Evolutionary conservation across 176 grass and related monocot species (phyloP), one percentile per base, ranked within the genome.

Genomic region (Paspalum notatum): DNA sequence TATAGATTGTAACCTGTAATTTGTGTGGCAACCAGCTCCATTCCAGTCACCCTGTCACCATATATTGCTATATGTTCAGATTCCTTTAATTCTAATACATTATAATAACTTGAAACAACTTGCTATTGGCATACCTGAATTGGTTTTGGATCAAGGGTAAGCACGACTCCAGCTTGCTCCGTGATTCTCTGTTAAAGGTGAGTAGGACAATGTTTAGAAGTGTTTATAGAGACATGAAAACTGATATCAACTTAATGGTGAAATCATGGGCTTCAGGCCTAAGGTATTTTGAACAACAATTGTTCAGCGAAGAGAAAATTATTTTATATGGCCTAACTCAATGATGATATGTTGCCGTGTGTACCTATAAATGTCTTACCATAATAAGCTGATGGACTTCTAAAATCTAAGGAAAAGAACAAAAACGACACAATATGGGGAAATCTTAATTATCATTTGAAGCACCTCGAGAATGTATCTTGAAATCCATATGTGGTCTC

Each of bases 391-490:
- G 25, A 6, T 64, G 12, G 26, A 57, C 3, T 49, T 39, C 45
- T 62, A 56, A 62, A 20, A 8, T 25, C 48, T 44, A 62, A 18
- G 11, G 7, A 64, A 48, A 71, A 84, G 0, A 55, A 70, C 1
- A 0, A 80, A 80, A 41, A 8, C 1, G 4, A 38, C 12, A 18
- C 27, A 17, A 50, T 57, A 65, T 7, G 1, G 40, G 49, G 57
- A 13, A 65, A 43, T 22, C 39, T 17, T 32, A 56, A 72, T 62
- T 62, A 53, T 75, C 52, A 71, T 79, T 67, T 45, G 13, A 66
- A 87, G 44, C 93, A 95, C 97, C 97, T 99, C 97, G 9, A 99
- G 97, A 90, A 99, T 68, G 80, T 99, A 99, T 91, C 97, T 93
- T 40, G 97, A 99, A 82, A 85, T 86, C 97, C 97, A 99, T 69